Conservation (phyloP, 1,139 yeast genomes). For the Zygoascus meyerae region DNA sequence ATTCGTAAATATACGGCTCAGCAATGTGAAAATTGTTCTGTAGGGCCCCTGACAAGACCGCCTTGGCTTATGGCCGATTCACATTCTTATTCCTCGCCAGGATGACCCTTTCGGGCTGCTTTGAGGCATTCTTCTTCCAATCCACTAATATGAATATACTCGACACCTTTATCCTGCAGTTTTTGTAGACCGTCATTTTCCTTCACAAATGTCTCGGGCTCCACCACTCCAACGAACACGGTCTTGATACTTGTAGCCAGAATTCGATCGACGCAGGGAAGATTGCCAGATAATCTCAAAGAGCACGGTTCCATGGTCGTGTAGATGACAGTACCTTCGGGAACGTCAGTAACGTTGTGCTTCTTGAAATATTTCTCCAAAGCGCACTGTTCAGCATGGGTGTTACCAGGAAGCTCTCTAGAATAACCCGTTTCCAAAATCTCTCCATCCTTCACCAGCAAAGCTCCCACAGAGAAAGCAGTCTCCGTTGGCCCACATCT, state of each 20-base stretch:
- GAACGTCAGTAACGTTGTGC: conserved; percentile 44
- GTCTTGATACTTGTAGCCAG: conserved; percentile 54
- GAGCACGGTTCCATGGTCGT: conserved; percentile 99
- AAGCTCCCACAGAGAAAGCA: conserved; percentile 93
- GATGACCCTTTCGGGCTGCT: conserved; percentile 76
- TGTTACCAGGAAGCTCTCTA: conserved; percentile 87
- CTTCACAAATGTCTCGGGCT: conserved; percentile 82
- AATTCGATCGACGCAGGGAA: conserved; percentile 82
- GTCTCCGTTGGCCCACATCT: conserved; percentile 80
- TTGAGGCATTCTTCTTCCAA: conserved; percentile 64
- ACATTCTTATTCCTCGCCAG: neutral
- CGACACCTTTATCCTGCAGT: conserved; percentile 52
- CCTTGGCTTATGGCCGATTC: too few species aligned
- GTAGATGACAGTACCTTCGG: conserved; percentile 74
- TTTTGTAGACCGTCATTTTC: conserved; percentile 60
- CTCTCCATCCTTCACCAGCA: conserved; percentile 60
- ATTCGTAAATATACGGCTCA: too few species aligned
- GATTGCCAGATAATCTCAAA: conserved; percentile 78
- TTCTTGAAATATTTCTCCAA: conserved; percentile 59
- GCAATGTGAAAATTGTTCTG: too few species aligned
- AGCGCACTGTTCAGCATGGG: conserved; percentile 98
- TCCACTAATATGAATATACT: conserved; percentile 78
- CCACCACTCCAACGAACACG: conserved; percentile 87
- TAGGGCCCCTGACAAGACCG: too few species aligned
- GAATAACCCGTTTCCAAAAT: conserved; percentile 79